Conservation (phyloP, 495 filamentous ascomycete genomes). For the Cladorrhinum samala region DNA sequence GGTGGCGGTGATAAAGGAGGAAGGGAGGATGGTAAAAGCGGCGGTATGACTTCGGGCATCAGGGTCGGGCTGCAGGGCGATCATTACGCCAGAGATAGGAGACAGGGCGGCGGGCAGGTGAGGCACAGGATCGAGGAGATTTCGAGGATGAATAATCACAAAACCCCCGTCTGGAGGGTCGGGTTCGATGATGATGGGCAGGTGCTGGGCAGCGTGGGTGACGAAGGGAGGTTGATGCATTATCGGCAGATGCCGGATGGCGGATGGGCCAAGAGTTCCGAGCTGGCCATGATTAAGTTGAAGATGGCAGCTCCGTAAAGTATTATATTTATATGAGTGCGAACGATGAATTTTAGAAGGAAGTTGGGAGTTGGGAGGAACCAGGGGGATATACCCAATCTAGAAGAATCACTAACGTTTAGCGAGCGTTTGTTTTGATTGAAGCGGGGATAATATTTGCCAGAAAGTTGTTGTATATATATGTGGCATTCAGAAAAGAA, state of each 20-base stretch:
- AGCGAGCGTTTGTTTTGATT: not conserved
- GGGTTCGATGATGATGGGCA: conserved; percentile 57
- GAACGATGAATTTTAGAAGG: not conserved
- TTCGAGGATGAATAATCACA: conserved; percentile 48
- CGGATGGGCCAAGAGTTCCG: conserved; percentile 48
- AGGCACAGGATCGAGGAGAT: conserved; percentile 42
- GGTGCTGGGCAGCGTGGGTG: conserved; percentile 52
- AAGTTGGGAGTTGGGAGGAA: not conserved
- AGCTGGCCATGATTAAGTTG: conserved; percentile 49
- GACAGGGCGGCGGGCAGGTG: no score
- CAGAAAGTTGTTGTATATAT: no score
- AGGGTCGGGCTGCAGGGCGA: no score
- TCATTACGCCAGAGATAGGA: conserved; percentile 21
- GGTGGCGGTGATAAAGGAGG: conserved; percentile 27
- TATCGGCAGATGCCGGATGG: conserved; percentile 51
- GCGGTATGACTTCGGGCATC: not conserved
- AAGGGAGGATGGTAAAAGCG: no score
- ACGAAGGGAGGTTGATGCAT: conserved; percentile 55
- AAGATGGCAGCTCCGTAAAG: conserved; percentile 35
- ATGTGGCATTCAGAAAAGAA: no score
- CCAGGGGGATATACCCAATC: not conserved
- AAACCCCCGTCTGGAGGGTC: conserved; percentile 55
- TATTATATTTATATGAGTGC: not conserved
- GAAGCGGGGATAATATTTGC: not conserved
- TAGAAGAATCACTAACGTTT: no score